Conservation (phyloP, 257 asterid genomes). For the Capsicum pubescens region DNA sequence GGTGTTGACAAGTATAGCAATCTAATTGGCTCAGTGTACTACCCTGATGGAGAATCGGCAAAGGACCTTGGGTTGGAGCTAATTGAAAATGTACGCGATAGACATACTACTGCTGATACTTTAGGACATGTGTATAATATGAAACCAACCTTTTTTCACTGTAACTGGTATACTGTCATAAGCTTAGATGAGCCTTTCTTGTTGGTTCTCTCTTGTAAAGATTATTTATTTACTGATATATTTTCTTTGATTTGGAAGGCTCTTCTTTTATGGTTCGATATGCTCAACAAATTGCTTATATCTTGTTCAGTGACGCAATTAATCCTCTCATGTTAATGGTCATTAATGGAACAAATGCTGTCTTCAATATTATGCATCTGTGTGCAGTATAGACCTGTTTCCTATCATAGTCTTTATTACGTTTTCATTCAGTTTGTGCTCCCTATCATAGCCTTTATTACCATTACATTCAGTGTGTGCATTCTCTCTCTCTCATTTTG, state of each 20-base stretch:
- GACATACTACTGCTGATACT: slow-evolving; percentile 10
- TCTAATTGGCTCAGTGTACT: slow-evolving; percentile 83
- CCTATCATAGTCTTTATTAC: background rate
- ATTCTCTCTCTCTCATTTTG: background rate
- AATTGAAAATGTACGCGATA: slow-evolving; percentile 74
- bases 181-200: background rate
- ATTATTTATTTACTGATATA: background rate
- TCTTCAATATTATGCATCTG: background rate
- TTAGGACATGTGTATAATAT: background rate
- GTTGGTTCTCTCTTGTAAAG: background rate
- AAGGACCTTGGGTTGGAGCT: slow-evolving; percentile 92
- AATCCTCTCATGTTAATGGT: background rate
- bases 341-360: background rate
- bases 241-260: background rate
- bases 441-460: background rate
- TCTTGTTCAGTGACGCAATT: background rate
- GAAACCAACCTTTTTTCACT: background rate
- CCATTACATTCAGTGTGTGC: background rate
- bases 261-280: background rate
- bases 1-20: slow-evolving; percentile 94
- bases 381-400: background rate
- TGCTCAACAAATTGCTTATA: background rate
- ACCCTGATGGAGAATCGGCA: slow-evolving; percentile 89
- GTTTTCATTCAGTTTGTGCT: background rate
- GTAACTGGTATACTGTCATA: background rate